phyloP scores from a whole-genome alignment of 768 basidiomycete species.

The Tulasnella sp. region DNA sequence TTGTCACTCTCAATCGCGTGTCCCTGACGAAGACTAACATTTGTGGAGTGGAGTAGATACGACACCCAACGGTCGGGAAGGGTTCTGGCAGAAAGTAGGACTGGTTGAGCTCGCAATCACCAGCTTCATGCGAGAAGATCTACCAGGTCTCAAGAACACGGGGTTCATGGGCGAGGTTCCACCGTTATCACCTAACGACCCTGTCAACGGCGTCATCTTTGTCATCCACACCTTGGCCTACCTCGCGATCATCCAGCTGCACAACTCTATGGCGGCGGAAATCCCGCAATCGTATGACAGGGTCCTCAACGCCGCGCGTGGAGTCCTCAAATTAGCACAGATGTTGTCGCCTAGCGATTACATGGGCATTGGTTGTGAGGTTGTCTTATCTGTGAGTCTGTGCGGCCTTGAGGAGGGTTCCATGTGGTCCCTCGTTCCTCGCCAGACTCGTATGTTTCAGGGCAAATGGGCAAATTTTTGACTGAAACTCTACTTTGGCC shows the following conservation, averaged over 20 bases:
- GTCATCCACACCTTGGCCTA: constrained; percentile 17
- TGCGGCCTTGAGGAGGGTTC: background rate
- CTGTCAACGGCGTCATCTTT: constrained; percentile 15
- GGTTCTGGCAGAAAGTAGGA: constrained; percentile 8
- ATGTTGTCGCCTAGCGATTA: background rate
- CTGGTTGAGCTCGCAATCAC: constrained; percentile 13
- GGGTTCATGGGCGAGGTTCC: constrained; percentile 17
- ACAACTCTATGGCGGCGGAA: constrained; percentile 12
- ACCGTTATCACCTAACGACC: background rate
- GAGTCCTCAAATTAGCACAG: constrained; percentile 7
- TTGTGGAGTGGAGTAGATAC: background rate
- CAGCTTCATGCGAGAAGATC: background rate
- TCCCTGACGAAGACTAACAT: too few relatives aligned
- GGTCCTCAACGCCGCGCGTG: constrained; percentile 1
- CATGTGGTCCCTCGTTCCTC: background rate
- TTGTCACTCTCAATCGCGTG: background rate
- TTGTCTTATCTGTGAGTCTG: constrained; percentile 12
- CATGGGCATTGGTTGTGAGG: background rate
- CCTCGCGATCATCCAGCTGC: constrained; percentile 16
- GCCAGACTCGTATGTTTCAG: background rate
- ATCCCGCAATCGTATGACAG: background rate
- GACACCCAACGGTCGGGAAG: constrained; percentile 3
- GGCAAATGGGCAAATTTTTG: background rate
- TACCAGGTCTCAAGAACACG: constrained; percentile 14
- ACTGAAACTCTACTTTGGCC: background rate